Conservation (phyloP, 345 rosid species). For the Anacardium occidentale region DNA sequence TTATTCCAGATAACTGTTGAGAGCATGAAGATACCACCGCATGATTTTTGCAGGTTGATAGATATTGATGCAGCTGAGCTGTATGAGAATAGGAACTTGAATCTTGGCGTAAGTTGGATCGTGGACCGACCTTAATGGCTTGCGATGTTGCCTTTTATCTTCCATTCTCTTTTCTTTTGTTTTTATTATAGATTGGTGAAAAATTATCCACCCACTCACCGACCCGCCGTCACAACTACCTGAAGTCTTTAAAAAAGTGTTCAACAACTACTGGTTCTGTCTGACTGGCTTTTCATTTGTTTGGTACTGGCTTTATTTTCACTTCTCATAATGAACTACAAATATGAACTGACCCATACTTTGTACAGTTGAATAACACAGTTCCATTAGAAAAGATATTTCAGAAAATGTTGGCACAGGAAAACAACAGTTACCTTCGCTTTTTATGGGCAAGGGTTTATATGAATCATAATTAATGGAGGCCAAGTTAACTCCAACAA, state of each 20-base stretch:
- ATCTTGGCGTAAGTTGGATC: neutral
- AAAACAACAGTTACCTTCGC: too few species aligned
- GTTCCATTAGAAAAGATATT: too few species aligned
- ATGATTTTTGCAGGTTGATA: neutral
- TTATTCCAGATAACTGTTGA: neutral
- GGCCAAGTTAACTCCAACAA: too few species aligned
- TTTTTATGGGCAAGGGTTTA: too few species aligned
- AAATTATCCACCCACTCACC: neutral
- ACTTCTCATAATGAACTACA: too few species aligned
- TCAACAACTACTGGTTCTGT: neutral
- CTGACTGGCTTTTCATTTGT: too few species aligned
- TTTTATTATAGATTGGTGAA: neutral
- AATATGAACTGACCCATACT: too few species aligned
- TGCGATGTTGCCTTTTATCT: conserved; percentile 1
- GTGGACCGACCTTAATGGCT: neutral
- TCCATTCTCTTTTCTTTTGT: neutral
- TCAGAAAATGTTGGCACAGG: too few species aligned
- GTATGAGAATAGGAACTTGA: neutral
- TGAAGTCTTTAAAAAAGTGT: neutral
- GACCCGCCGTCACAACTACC: neutral
- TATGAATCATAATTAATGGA: neutral
- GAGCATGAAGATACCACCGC: neutral
- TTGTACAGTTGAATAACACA: too few species aligned
- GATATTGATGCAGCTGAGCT: neutral
- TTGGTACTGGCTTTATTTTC: too few species aligned